Conservation (phyloP, 129 eudicot species). For the Artemisia argyi region DNA sequence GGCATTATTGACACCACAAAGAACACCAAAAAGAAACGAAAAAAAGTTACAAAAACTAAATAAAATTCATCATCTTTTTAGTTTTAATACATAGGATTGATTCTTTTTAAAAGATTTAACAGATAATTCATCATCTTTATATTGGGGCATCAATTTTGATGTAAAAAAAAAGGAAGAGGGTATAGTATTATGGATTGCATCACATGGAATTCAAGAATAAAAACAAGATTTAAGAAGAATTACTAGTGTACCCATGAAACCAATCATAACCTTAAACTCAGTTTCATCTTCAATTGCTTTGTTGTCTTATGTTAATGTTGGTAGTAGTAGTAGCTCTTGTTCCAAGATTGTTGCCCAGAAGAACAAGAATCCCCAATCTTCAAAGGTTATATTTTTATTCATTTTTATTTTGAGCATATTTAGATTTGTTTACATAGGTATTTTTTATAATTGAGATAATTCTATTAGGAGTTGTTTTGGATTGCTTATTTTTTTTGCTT, state of each 20-base stretch:
- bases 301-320: constrained; percentile 8
- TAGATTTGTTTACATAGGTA: background rate
- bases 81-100: background rate
- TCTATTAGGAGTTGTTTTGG: too few relatives aligned
- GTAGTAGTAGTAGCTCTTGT: constrained; percentile 26
- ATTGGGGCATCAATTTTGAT: too few relatives aligned
- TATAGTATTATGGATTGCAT: constrained; percentile 23
- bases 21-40: background rate
- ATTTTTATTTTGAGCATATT: background rate
- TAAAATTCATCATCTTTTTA: background rate
- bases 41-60: background rate
- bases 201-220: constrained; percentile 33
- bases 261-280: constrained; percentile 36
- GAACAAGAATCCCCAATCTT: constrained; percentile 47
- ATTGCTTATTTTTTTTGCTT: too few relatives aligned
- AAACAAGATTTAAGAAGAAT: constrained; percentile 25
- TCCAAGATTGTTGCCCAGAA: constrained; percentile 70
- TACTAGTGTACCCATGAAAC: constrained; percentile 48
- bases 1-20: constrained; percentile 35
- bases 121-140: too few relatives aligned
- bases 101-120: too few relatives aligned
- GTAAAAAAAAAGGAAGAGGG: background rate
- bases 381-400: constrained; percentile 29
- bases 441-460: too few relatives aligned
- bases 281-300: constrained; percentile 22